These are phyloP conservation scores for Wickerhamomyces subpelliculosus DNA, from an alignment of 805 yeast genomes.

Conservation along the genomic window DNA sequence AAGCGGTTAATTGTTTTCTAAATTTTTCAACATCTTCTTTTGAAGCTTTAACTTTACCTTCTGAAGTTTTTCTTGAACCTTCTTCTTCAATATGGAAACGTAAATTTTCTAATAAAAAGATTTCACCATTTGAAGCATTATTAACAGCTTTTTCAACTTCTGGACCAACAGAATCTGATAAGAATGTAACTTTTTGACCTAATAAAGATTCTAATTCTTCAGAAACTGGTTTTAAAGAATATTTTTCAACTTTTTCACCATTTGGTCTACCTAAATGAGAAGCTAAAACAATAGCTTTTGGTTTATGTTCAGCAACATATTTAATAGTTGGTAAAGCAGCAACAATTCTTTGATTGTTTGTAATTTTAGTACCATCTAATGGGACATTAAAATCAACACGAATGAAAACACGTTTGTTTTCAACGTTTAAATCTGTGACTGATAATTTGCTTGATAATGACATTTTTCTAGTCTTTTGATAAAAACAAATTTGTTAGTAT, in stretches of 20 bases:
- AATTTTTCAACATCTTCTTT: slow-evolving; percentile 76
- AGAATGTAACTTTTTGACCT: slow-evolving; percentile 69
- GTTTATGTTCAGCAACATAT: slow-evolving; percentile 86
- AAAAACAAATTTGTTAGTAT: too few species aligned
- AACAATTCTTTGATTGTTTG: slow-evolving; percentile 99
- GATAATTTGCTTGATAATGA: slow-evolving; percentile 91
- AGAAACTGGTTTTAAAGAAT: slow-evolving; percentile 90
- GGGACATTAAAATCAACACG: slow-evolving; percentile 97
- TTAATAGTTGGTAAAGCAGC: slow-evolving; percentile 99
- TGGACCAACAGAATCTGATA: slow-evolving; percentile 86
- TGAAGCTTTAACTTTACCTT: slow-evolving; percentile 90
- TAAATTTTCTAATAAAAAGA: slow-evolving; percentile 91
- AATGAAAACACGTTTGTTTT: slow-evolving; percentile 94
- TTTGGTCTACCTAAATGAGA: slow-evolving; percentile 99
- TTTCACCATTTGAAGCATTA: slow-evolving; percentile 68
- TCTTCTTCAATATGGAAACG: slow-evolving; percentile 98
- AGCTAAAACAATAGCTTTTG: slow-evolving; percentile 87
- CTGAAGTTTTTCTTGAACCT: slow-evolving; percentile 87
- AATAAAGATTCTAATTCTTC: slow-evolving; percentile 78
- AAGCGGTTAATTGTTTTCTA: slow-evolving; percentile 82
- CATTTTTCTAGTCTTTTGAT: too few species aligned
- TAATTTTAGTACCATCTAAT: slow-evolving; percentile 91
- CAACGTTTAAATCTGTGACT: slow-evolving; percentile 81
- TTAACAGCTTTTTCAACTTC: slow-evolving; percentile 80
- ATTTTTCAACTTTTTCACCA: slow-evolving; percentile 82